These are phyloP conservation scores for Dianthus caryophyllus DNA, from an alignment of 148 eudicot species.

Conservation along the genomic window DNA sequence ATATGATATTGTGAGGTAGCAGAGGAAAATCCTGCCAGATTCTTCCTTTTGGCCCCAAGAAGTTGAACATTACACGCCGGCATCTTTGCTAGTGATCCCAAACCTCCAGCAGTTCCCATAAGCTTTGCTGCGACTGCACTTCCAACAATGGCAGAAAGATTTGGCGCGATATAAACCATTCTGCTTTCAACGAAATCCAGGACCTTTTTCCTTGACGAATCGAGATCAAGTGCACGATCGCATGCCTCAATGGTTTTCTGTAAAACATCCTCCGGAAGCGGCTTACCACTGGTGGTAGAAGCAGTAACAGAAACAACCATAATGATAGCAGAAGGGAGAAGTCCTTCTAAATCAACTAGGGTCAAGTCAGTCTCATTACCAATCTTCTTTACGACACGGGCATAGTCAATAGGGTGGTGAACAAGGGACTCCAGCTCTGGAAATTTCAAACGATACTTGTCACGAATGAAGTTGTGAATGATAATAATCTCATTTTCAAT, in stretches of 20 bases:
- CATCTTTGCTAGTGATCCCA: constrained; percentile 81
- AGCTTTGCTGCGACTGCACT: constrained; percentile 97
- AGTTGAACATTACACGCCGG: constrained; percentile 97
- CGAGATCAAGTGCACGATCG: constrained; percentile 86
- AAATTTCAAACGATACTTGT: constrained; percentile 84
- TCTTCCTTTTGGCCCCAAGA: constrained; percentile 88
- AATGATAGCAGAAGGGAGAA: constrained; percentile 91
- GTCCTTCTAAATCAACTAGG: constrained; percentile 88
- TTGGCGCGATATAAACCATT: constrained; percentile 95
- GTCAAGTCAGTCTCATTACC: constrained; percentile 90
- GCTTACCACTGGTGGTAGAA: constrained; percentile 96
- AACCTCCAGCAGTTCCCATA: constrained; percentile 99
- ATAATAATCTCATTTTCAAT: constrained; percentile 86
- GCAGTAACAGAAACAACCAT: constrained; percentile 99
- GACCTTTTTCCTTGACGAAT: constrained; percentile 79
- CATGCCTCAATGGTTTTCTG: constrained; percentile 88
- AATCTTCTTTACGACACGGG: constrained; percentile 89
- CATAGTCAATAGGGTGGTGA: constrained; percentile 95
- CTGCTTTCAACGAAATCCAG: constrained; percentile 96
- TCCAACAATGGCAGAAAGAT: constrained; percentile 92
- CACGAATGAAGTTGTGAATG: constrained; percentile 90
- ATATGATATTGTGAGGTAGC: constrained; percentile 92
- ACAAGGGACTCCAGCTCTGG: constrained; percentile 98
- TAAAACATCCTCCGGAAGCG: constrained; percentile 79
- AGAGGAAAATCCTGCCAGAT: constrained; percentile 84